These are phyloP conservation scores for Fusarium sarcochroum DNA, from an alignment of 2,329 filamentous ascomycete species.

Conservation along the genomic window DNA sequence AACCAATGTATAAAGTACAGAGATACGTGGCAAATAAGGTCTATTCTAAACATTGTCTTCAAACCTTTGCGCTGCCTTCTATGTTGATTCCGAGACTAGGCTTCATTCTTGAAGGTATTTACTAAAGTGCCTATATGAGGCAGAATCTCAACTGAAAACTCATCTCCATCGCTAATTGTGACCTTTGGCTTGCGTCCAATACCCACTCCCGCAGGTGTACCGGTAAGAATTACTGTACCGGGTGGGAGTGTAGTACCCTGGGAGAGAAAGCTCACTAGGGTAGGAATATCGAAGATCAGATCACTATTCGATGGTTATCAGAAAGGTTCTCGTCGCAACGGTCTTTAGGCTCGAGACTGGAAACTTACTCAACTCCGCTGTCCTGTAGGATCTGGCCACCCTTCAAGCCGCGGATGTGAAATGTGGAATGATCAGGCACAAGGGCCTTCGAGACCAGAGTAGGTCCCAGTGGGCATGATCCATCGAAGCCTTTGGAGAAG, in stretches of 20 bases:
- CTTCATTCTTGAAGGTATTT: conserved; percentile 46
- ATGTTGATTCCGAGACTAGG: not conserved
- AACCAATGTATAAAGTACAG: too few species aligned
- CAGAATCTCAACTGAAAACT: conserved; percentile 60
- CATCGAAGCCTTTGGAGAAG: conserved; percentile 71
- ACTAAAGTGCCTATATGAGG: conserved; percentile 60
- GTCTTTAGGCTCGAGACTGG: too few species aligned
- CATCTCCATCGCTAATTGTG: conserved; percentile 56
- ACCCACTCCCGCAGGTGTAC: conserved; percentile 60
- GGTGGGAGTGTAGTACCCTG: conserved; percentile 59
- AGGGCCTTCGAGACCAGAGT: conserved; percentile 61
- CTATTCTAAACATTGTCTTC: too few species aligned
- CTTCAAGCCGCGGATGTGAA: conserved; percentile 61
- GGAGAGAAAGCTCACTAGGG: conserved; percentile 59
- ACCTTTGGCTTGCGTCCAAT: conserved; percentile 56
- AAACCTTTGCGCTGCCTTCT: too few species aligned
- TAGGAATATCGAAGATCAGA: conserved; percentile 66
- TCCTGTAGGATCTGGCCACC: conserved; percentile 68
- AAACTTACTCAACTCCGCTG: conserved; percentile 48
- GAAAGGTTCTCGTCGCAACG: too few species aligned
- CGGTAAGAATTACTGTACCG: conserved; percentile 61
- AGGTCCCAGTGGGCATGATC: conserved; percentile 65
- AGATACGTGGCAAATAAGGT: too few species aligned
- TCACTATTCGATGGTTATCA: conserved; percentile 55
- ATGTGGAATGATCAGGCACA: conserved; percentile 58